phyloP scores from a whole-genome alignment of 345 rosid species.

The Linum trigynum region DNA sequence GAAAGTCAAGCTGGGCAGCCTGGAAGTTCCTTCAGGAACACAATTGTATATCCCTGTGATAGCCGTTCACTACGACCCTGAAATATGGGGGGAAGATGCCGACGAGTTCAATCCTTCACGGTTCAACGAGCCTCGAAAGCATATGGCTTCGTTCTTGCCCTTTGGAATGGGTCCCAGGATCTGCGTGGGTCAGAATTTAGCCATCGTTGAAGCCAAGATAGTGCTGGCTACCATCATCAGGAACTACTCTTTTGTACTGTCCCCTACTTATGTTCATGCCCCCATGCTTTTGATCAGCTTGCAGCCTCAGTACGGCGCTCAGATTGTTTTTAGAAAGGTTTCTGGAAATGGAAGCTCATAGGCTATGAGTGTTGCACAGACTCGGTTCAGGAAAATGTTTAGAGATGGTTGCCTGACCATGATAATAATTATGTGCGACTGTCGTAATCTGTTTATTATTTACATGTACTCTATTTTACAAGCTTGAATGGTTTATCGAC shows the following conservation, averaged over 20 bases:
- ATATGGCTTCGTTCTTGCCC: background rate
- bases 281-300: slow-evolving; percentile 1
- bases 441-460: too few species aligned
- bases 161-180: slow-evolving; percentile 2
- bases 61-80: background rate
- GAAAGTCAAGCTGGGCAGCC: background rate
- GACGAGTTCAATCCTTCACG: background rate
- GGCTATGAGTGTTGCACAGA: background rate
- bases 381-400: background rate
- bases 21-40: background rate
- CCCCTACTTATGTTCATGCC: slow-evolving; percentile 2
- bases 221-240: slow-evolving; percentile 1
- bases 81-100: slow-evolving; percentile 2
- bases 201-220: background rate
- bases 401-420: background rate
- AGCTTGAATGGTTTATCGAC: too few species aligned
- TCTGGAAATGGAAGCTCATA: background rate
- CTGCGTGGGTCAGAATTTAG: slow-evolving; percentile 4
- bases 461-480: too few species aligned
- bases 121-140: background rate
- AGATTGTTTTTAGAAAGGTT: background rate
- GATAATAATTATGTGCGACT: background rate
- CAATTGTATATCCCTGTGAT: background rate
- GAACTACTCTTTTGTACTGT: background rate
- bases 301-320: slow-evolving; percentile 1